These are phyloP conservation scores for Fusarium camptoceras DNA, from an alignment of 2,329 filamentous ascomycete species.

Conservation along the genomic window DNA sequence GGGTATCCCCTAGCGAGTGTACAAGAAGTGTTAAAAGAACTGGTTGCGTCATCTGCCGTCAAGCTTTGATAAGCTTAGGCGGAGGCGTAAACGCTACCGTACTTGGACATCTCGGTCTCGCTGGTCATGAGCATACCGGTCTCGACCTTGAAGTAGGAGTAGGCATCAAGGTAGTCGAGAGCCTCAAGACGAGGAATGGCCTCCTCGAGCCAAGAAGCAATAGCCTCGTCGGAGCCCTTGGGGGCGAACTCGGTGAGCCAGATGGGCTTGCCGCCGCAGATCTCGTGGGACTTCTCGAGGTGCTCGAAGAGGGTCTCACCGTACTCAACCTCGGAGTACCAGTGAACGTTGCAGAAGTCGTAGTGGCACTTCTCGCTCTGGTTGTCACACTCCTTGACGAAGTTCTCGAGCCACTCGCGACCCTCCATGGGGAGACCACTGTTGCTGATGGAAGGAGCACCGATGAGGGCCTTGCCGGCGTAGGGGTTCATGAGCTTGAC, in stretches of 20 bases:
- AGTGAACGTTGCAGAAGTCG: conserved; percentile 73
- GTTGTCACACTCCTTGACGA: conserved; percentile 62
- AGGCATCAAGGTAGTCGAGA: conserved; percentile 64
- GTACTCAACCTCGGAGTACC: conserved; percentile 67
- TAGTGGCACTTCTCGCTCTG: conserved; percentile 58
- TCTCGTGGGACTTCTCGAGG: conserved; percentile 59
- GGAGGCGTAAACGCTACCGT: conserved; percentile 64
- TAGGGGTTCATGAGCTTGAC: conserved; percentile 67
- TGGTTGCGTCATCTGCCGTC: neutral
- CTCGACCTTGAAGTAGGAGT: conserved; percentile 68
- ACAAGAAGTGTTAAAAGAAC: conserved; percentile 51
- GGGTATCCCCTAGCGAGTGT: conserved; percentile 54
- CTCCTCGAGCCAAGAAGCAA: conserved; percentile 61
- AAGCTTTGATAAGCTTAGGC: conserved; percentile 39
- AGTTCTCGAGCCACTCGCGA: conserved; percentile 66
- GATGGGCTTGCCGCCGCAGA: conserved; percentile 61
- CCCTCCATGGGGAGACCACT: conserved; percentile 63
- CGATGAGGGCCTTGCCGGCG: conserved; percentile 64
- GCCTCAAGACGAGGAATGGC: conserved; percentile 63
- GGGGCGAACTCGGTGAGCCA: conserved; percentile 76
- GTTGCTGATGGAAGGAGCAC: conserved; percentile 72
- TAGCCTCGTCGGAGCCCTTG: conserved; percentile 54
- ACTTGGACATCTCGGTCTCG: conserved; percentile 55
- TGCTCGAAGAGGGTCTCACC: conserved; percentile 66
- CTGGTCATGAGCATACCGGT: conserved; percentile 57